Evolutionary conservation across 176 grass and related monocot genomes (phyloP), one percentile per base, ranked within the genome.

Genomic region (Musa troglodytarum): DNA sequence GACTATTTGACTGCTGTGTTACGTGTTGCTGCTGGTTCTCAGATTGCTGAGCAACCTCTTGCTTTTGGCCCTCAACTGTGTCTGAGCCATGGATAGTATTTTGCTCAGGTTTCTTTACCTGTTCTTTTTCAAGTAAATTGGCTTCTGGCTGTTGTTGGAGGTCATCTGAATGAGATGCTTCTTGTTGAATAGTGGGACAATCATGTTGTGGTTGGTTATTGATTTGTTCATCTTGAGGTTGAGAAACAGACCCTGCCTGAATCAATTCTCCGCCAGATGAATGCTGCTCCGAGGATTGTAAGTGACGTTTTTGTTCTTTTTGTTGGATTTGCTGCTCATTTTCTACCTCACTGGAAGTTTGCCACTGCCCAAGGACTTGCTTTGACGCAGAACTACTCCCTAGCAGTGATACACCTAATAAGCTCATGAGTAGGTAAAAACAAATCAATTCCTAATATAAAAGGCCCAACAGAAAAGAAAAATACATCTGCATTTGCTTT

Each of bases 291-390:
- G 71, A 66, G 29, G 52, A 76, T 81, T 81, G 76, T 23, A 78
- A 52, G 68, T 75, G 66, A 66, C 72, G 68, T n/a, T 84, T 56
- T 78, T 85, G 79, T 61, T 82, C 62, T 53, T 84, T 77, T 81
- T 90, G 90, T 76, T 91, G 84, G 24, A 29, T 84, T 28, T 89
- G 82, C 61, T 87, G 75, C 59, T 85, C 53, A 84, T 55, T 83
- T 65, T 77, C 79, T 82, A 69, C 82, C 76, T 84, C 81, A 64
- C 81, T 80, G 57, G 82, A 72, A 84, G 50, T 77, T 78, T 84
- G 81, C 84, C 81, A 81, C 43, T 87, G 80, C 55, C 77, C 82
- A 82, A 79, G 74, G 63, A 73, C 74, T 52, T 87, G 86, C 74
- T 79, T 84, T 65, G 75, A 79, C 79, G 74, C 77, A 79, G 80